Evolutionary conservation across 202 grass and related monocot genomes (phyloP).

Genomic region (Panicum hallii): DNA sequence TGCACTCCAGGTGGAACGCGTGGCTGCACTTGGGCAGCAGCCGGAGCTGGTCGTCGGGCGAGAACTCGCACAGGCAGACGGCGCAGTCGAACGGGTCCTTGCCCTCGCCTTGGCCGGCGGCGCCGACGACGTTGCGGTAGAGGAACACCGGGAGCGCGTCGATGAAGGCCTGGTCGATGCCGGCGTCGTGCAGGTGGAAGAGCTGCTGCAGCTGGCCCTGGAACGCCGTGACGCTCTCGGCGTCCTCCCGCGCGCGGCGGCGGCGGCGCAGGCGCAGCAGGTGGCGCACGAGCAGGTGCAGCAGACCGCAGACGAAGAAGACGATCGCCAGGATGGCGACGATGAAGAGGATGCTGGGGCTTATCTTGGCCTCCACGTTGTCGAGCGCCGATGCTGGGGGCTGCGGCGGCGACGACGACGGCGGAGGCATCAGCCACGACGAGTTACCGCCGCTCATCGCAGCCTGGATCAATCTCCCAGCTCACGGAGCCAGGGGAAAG

Average conservation of each 20-base stretch:
- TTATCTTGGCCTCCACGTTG: constrained; percentile 67
- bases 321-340: constrained; percentile 72
- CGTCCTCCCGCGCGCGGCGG: constrained; percentile 37
- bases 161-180: constrained; percentile 95
- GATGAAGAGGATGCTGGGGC: constrained; percentile 70
- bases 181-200: constrained; percentile 93
- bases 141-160: constrained; percentile 89
- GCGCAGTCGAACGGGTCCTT: constrained; percentile 97
- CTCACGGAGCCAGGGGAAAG: background rate
- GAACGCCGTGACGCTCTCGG: constrained; percentile 66
- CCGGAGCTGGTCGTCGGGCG: constrained; percentile 72
- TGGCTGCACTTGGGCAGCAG: constrained; percentile 95
- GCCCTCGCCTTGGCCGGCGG: background rate
- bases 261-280: constrained; percentile 48
- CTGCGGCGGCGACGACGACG: background rate
- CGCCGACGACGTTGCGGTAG: constrained; percentile 71
- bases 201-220: constrained; percentile 96
- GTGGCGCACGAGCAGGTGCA: constrained; percentile 72
- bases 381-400: constrained; percentile 10
- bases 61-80: constrained; percentile 93
- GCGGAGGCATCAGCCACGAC: constrained; percentile 28
- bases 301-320: constrained; percentile 89
- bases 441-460: constrained; percentile 39
- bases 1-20: constrained; percentile 94
- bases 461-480: background rate